Percentiles rank a stretch among this genome's conserved stretches.
phyloP scores from a whole-genome alignment of 2,329 filamentous ascomycete species.

The Botrytis aclada region DNA sequence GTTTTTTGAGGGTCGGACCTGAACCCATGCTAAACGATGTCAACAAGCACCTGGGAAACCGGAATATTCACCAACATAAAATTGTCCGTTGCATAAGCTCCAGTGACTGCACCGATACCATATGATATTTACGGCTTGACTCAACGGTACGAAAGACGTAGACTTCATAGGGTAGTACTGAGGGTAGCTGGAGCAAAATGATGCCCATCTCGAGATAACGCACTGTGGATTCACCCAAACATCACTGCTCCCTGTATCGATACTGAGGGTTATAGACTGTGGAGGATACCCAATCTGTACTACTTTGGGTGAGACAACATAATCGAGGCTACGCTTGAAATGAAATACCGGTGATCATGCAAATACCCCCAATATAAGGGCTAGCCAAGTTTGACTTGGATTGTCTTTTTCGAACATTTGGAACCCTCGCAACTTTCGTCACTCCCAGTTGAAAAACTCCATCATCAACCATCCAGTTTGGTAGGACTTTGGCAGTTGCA shows the following conservation, averaged over 20 bases:
- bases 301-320: background rate
- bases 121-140: conserved; percentile 7
- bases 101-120: conserved; percentile 9
- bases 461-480: background rate
- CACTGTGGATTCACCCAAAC: conserved; percentile 17
- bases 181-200: conserved; percentile 9
- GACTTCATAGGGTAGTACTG: conserved; percentile 13
- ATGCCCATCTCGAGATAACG: conserved; percentile 17
- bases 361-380: conserved; percentile 15
- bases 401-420: conserved; percentile 3
- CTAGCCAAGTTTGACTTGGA: conserved; percentile 7
- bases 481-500: background rate
- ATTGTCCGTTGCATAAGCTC: conserved; percentile 13
- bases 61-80: background rate
- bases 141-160: background rate
- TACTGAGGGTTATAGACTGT: conserved; percentile 9
- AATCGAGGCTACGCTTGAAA: background rate
- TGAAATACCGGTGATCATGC: conserved; percentile 14
- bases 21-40: background rate
- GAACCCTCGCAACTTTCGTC: background rate
- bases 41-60: background rate
- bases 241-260: conserved; percentile 18
- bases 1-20: conserved; percentile 13
- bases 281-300: conserved; percentile 16
- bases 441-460: conserved; percentile 12